Percentiles rank a stretch among this genome's conserved stretches.
These are phyloP conservation scores for Malassezia dermatis DNA, from an alignment of 1,284 basidiomycete species.

Conservation along the genomic window DNA sequence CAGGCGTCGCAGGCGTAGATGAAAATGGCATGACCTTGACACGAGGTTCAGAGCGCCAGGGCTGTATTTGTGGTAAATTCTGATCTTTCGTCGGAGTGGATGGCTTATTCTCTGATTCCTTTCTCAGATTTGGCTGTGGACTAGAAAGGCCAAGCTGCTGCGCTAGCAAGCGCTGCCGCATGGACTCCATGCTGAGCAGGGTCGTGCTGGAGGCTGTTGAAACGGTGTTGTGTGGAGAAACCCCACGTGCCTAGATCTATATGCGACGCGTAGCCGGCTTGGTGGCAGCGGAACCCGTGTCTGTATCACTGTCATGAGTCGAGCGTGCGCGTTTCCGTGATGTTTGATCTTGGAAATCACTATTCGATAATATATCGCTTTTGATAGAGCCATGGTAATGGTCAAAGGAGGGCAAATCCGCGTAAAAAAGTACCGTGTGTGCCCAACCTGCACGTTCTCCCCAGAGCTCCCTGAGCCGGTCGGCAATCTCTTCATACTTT, in stretches of 20 bases:
- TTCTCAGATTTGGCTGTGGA: not conserved
- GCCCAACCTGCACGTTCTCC: conserved; percentile 46
- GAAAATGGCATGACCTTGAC: conserved; percentile 15
- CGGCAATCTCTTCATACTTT: conserved; percentile 41
- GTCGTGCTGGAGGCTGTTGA: not conserved
- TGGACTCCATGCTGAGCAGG: conserved; percentile 13
- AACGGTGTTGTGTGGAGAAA: not conserved
- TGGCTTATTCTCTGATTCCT: not conserved
- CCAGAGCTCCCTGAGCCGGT: conserved; percentile 37
- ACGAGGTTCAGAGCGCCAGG: conserved; percentile 13
- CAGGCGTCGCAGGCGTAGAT: not conserved
- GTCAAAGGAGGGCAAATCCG: conserved; percentile 34
- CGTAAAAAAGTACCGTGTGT: conserved; percentile 41
- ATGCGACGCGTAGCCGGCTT: not conserved
- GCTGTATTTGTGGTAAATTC: not conserved
- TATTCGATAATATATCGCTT: not conserved
- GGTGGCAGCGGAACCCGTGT: not conserved
- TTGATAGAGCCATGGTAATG: conserved; percentile 17
- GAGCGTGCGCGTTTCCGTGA: not conserved
- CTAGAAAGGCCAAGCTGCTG: conserved; percentile 14
- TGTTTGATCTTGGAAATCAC: not conserved
- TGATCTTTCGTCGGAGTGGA: conserved; percentile 1
- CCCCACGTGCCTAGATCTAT: not conserved
- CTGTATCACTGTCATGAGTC: not conserved
- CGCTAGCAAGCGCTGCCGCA: conserved; percentile 17